These are phyloP conservation scores for Borovskyia barvae DNA, from an alignment of 208 protist genomes.

Conservation along the genomic window DNA sequence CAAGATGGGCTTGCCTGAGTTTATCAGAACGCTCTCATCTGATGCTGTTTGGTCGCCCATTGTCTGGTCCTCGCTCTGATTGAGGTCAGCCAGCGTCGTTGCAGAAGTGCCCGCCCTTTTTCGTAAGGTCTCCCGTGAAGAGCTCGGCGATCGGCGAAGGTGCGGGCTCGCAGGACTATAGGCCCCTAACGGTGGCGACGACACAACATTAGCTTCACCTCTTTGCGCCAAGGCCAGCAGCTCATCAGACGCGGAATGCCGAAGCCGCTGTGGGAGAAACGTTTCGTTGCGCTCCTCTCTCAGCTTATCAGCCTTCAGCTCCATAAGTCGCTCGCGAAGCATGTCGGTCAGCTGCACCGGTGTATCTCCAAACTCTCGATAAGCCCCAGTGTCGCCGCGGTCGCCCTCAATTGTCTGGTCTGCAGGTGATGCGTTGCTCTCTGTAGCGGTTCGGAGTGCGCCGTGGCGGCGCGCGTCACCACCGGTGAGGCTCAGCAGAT, in stretches of 20 bases:
- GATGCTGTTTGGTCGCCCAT: not conserved
- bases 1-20: conserved; percentile 3
- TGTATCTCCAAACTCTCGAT: conserved; percentile 68
- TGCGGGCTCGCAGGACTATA: not conserved
- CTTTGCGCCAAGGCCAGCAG: conserved; percentile 17
- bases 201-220: not conserved
- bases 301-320: conserved; percentile 79
- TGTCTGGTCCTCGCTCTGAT: conserved; percentile 4
- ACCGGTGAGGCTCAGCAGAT: conserved; percentile 73
- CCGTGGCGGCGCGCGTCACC: conserved; percentile 55
- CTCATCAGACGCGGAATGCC: conserved; percentile 31
- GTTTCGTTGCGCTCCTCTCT: conserved; percentile 77
- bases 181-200: too few relatives aligned
- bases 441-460: conserved; percentile 24
- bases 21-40: not conserved
- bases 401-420: conserved; percentile 74
- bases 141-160: not conserved
- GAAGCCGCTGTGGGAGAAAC: conserved; percentile 62
- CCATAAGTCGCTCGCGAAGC: conserved; percentile 84
- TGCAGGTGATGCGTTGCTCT: conserved; percentile 69
- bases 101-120: not conserved
- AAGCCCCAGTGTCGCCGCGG: conserved; percentile 18
- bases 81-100: conserved; percentile 48
- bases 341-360: conserved; percentile 88
- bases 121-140: too few relatives aligned